phyloP scores from a whole-genome alignment of 305 asterid species.

The Fraxinus greggii region DNA sequence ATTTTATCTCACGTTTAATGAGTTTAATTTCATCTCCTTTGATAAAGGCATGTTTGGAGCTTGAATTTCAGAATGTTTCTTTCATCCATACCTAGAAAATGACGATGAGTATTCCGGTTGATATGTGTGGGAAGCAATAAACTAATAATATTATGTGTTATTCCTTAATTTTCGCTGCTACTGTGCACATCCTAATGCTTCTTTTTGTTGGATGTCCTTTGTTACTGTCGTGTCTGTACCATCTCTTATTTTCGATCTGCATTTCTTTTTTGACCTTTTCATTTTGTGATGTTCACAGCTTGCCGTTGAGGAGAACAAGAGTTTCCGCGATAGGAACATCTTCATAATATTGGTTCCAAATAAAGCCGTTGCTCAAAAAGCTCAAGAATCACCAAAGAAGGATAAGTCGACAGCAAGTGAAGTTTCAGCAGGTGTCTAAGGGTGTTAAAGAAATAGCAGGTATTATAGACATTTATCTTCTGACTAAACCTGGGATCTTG shows the following conservation, averaged over 20 bases:
- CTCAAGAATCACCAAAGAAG: conserved; percentile 66
- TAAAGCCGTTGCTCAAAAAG: conserved; percentile 57
- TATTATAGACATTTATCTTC: conserved; percentile 19
- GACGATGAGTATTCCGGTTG: background rate
- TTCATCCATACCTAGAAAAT: background rate
- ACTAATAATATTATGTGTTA: background rate
- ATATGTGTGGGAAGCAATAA: background rate
- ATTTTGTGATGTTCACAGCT: conserved; percentile 42
- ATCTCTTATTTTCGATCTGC: background rate
- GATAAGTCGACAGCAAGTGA: conserved; percentile 47
- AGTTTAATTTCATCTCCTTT: background rate
- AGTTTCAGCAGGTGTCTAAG: conserved; percentile 70
- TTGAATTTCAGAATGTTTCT: background rate
- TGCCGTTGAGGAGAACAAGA: conserved; percentile 73
- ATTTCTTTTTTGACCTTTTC: background rate
- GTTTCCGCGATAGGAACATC: conserved; percentile 65
- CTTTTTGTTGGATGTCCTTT: background rate
- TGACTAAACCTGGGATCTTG: conserved; percentile 29
- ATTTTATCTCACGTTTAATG: background rate
- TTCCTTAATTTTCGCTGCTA: background rate
- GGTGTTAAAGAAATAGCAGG: conserved; percentile 25
- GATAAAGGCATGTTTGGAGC: background rate
- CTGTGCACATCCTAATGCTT: background rate
- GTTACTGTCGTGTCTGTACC: background rate
- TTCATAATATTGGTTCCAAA: conserved; percentile 75